Conservation (phyloP, 768 basidiomycete species). For the Russula dissimulans region DNA sequence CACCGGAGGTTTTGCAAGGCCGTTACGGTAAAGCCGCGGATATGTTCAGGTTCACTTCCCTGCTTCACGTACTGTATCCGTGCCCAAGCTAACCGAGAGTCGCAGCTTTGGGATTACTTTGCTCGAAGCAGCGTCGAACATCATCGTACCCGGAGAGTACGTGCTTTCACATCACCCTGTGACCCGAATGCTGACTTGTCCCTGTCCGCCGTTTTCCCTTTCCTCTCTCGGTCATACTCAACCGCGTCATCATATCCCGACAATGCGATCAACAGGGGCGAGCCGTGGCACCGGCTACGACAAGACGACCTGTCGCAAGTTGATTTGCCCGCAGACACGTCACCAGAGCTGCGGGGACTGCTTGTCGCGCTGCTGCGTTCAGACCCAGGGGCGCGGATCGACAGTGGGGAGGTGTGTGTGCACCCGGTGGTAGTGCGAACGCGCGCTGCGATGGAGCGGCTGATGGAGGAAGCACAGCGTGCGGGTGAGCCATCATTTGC, state of each 20-base stretch:
- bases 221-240: background rate
- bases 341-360: constrained; percentile 51
- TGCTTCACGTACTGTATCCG: background rate
- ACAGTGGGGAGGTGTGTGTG: constrained; percentile 44
- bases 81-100: background rate
- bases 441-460: constrained; percentile 51
- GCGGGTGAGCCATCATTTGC: constrained; percentile 37
- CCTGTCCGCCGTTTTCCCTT: background rate
- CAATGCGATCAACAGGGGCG: constrained; percentile 49
- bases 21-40: constrained; percentile 90
- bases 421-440: constrained; percentile 60
- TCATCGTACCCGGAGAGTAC: constrained; percentile 94
- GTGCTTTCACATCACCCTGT: constrained; percentile 29
- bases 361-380: constrained; percentile 73
- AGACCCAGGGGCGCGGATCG: constrained; percentile 51
- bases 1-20: constrained; percentile 90
- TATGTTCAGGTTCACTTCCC: constrained; percentile 68
- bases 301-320: constrained; percentile 87
- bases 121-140: constrained; percentile 91
- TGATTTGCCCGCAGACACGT: constrained; percentile 48
- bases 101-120: constrained; percentile 89
- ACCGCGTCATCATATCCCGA: background rate
- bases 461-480: constrained; percentile 29
- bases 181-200: background rate
- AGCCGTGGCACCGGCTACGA: constrained; percentile 88